phyloP scores from a whole-genome alignment of 108 stramenopile species.

The Skeletonema potamos region DNA sequence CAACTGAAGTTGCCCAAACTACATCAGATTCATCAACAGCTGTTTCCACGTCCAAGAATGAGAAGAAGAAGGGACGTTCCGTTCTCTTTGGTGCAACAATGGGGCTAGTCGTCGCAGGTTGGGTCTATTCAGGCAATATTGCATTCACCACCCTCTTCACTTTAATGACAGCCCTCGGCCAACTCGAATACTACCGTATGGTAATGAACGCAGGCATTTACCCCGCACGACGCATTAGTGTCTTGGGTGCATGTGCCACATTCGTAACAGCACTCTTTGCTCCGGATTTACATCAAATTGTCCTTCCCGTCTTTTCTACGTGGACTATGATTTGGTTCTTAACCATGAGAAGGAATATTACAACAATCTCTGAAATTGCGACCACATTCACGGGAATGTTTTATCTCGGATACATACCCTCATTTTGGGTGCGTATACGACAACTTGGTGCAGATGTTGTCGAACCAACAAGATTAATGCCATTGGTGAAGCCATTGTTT shows the following conservation, averaged over 20 bases:
- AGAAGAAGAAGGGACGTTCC: slow-evolving; percentile 57
- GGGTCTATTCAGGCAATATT: slow-evolving; percentile 94
- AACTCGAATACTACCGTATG: slow-evolving; percentile 97
- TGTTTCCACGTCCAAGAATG: slow-evolving; percentile 2
- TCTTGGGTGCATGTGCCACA: slow-evolving; percentile 82
- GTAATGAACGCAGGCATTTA: slow-evolving; percentile 90
- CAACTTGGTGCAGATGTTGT: slow-evolving; percentile 52
- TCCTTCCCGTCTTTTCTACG: slow-evolving; percentile 70
- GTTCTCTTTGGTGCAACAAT: slow-evolving; percentile 83
- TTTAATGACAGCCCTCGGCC: slow-evolving; percentile 85
- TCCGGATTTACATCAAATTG: slow-evolving; percentile 81
- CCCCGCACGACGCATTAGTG: slow-evolving; percentile 90
- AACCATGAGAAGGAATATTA: slow-evolving; percentile 69
- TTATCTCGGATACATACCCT: slow-evolving; percentile 94
- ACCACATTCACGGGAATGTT: slow-evolving; percentile 97
- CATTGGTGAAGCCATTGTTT: slow-evolving; percentile 58
- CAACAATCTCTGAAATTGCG: slow-evolving; percentile 91
- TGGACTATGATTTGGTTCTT: slow-evolving; percentile 94
- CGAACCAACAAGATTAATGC: slow-evolving; percentile 67
- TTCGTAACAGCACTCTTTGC: slow-evolving; percentile 85
- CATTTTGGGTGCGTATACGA: slow-evolving; percentile 91
- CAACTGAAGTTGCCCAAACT: background rate
- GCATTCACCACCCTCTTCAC: slow-evolving; percentile 89
- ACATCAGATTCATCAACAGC: background rate
- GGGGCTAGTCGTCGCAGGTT: slow-evolving; percentile 81